Evolutionary conservation across 164 flowering plant genomes (phyloP), one percentile per base, ranked within the genome.

Genomic region (Pachysandra terminalis): DNA sequence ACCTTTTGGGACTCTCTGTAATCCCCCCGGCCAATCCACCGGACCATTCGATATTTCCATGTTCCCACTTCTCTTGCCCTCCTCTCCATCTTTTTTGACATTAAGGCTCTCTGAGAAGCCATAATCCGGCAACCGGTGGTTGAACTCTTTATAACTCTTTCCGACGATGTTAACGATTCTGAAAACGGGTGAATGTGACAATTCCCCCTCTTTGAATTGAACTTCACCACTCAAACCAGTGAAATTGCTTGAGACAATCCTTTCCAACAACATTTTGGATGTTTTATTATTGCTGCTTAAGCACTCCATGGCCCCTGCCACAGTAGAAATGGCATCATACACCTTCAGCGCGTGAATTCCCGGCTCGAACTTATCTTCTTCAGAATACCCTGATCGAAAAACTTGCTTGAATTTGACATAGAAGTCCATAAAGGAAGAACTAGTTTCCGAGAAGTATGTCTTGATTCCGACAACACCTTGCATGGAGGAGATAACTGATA

Each of bases 1-100:
- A 17, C 90, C 87, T 71, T 62, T 75, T 0, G 90, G 90, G 0
- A 16, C 41, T 7, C 64, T 14, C 3, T 53, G 55, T 22, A 56
- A 63, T 0, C 21, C 70, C 5, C 74, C 74, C 0, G 80, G 77
- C 77, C 87, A 86, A 55, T 41, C 45, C 25, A 83, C 77, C 0
- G 45, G 51, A 0, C 77, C 60, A 22, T n/a, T 48, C 59, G 75
- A 55, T 0, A 3, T 66, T 24, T 35, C 35, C 55, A 24, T 17
- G 15, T 0, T 19, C 19, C 19, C 45, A n/a, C n/a, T 62, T 16
- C 12, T 24, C 13, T 35, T 56, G 16, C 19, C 61, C 26, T 15
- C 40, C 10, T 52, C 56, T 19, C n/a, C 19, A 7, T 2, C 48
- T 1, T 41, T 19, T 22, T 60, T 41, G 9, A 5, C 35, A 17